phyloP scores from a whole-genome alignment of 805 yeast species.

The Pichia paraexigua region DNA sequence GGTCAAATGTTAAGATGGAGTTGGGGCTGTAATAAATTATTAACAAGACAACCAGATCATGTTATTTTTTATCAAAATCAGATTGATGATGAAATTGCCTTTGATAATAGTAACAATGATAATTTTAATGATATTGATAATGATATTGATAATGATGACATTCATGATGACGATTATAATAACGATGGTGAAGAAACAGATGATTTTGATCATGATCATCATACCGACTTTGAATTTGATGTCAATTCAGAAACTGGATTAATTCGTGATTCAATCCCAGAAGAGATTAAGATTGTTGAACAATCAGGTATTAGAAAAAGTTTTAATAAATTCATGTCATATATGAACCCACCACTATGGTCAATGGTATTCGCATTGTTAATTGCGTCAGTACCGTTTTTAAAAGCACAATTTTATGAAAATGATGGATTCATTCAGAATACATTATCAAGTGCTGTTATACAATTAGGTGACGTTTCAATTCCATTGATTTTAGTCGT shows the following conservation, averaged over 20 bases:
- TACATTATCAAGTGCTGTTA: constrained; percentile 56
- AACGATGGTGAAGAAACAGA: background rate
- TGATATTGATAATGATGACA: background rate
- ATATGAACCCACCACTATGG: constrained; percentile 77
- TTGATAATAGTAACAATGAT: background rate
- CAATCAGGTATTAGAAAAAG: background rate
- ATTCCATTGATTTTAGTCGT: constrained; percentile 71
- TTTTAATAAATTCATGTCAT: constrained; percentile 12
- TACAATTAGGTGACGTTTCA: constrained; percentile 64
- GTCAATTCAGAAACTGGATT: constrained; percentile 1
- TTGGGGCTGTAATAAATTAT: constrained; percentile 72
- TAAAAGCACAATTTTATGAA: constrained; percentile 51
- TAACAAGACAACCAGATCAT: constrained; percentile 41
- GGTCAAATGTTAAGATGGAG: constrained; percentile 82
- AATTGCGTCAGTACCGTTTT: constrained; percentile 56
- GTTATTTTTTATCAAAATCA: constrained; percentile 20
- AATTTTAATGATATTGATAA: background rate
- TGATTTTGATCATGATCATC: background rate
- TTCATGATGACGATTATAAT: background rate
- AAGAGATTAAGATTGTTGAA: constrained; percentile 3
- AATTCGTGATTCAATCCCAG: background rate
- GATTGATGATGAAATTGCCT: constrained; percentile 7
- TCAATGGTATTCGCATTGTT: constrained; percentile 64
- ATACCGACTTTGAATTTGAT: background rate
- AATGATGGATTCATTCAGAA: constrained; percentile 55